Evolutionary conservation across 2,329 filamentous ascomycete genomes (phyloP).

Genomic region (Ophiognomonia clavigignenti-juglandacearum): DNA sequence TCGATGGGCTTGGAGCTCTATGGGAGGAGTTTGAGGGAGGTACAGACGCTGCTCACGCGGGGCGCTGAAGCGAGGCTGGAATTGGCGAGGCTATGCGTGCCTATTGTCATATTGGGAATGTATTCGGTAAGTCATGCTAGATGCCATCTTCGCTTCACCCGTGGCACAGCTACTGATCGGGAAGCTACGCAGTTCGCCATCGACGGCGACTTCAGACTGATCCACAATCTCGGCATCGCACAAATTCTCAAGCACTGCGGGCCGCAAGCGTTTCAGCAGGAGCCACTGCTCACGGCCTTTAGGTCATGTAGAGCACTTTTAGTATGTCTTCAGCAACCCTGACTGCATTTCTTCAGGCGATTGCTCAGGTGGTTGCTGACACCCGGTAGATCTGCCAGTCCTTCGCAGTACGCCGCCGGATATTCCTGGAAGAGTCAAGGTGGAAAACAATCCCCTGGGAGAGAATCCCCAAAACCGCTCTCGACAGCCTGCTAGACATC

Average conservation of each 20-base stretch:
- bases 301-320: constrained; percentile 21
- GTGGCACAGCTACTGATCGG: background rate
- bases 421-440: constrained; percentile 18
- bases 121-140: constrained; percentile 12
- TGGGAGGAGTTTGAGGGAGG: constrained; percentile 11
- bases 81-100: constrained; percentile 12
- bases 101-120: constrained; percentile 15
- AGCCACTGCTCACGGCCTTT: constrained; percentile 20
- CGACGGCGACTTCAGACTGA: constrained; percentile 22
- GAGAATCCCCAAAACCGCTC: constrained; percentile 17
- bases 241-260: constrained; percentile 24
- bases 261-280: constrained; percentile 21
- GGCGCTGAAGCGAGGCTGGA: constrained; percentile 1
- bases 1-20: constrained; percentile 16
- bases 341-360: background rate
- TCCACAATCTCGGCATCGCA: constrained; percentile 22
- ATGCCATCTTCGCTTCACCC: background rate
- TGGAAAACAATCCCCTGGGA: constrained; percentile 23
- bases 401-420: constrained; percentile 19
- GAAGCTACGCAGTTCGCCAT: constrained; percentile 16
- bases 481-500: constrained; percentile 20
- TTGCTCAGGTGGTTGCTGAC: background rate
- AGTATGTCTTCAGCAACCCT: constrained; percentile 10
- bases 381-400: constrained; percentile 20
- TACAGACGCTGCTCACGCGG: constrained; percentile 11